Conservation (phyloP, 78 protist species). For the Dictyostelium purpureum region DNA sequence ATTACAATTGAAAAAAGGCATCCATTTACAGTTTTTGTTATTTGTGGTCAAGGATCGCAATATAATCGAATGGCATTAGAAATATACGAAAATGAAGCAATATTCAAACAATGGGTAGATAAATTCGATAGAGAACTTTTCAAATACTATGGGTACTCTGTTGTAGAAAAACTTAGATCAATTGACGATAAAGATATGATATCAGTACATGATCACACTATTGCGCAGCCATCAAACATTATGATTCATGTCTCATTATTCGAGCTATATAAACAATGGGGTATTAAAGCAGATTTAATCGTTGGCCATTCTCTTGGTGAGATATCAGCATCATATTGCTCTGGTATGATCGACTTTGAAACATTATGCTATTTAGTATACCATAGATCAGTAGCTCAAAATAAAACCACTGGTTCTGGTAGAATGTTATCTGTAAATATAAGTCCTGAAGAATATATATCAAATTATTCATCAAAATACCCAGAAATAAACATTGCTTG, state of each 20-base stretch:
- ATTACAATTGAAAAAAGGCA: neutral
- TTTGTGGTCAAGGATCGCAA: slow-evolving; percentile 76
- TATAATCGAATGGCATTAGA: slow-evolving; percentile 17
- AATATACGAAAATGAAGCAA: neutral
- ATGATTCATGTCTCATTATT: neutral
- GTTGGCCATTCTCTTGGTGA: slow-evolving; percentile 29
- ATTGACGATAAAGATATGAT: neutral
- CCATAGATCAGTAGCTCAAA: neutral
- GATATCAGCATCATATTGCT: neutral
- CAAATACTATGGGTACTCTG: neutral
- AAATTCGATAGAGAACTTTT: neutral
- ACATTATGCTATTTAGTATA: neutral
- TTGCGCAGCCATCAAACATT: slow-evolving; percentile 12
- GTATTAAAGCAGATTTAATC: neutral
- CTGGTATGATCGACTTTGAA: slow-evolving; percentile 6
- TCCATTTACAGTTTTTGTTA: neutral
- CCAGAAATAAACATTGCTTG: neutral
- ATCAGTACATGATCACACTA: neutral
- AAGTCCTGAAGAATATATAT: neutral
- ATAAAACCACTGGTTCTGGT: slow-evolving; percentile 32
- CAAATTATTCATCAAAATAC: neutral
- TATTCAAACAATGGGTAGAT: neutral
- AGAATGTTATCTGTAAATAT: slow-evolving; percentile 21
- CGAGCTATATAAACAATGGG: slow-evolving; percentile 13
- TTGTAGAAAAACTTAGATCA: neutral